Base-by-base conservation (phyloP, 371 early-diverging fungal genomes). In the Coemansia sp. region DNA sequence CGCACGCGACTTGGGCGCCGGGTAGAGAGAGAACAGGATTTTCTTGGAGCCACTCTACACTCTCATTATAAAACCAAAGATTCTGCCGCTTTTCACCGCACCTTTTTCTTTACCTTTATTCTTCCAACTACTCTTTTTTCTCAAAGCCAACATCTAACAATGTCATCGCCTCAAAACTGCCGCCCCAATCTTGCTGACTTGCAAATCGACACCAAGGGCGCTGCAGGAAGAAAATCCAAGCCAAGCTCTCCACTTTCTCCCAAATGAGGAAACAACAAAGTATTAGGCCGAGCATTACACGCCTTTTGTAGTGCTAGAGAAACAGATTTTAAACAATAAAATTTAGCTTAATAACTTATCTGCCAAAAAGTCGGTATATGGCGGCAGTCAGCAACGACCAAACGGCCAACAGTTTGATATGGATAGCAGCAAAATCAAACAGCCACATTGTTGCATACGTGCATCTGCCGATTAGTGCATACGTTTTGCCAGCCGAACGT, bases 391-490 rank as follows among this genome's bases (percentile, higher is more conserved):
- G 1, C 39, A 75, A 31, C 18, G 76, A 67, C 71, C 71, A 71
- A 10, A 18, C 64, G 1, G 61, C 72, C 5, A 67, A 24, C 13
- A 65, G 6, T 26, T 16, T 52, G 4, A 75, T 57, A 10, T 75
- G 76, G 11, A 61, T 5, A 0, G 59, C 61, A 0, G 64, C 48
- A 22, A 61, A 29, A 26, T 67, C 76, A 58, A 62, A 72, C 34
- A 68, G 61, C 65, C 76, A 61, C 65, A 72, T 61, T 22, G 55
- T 58, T 34, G 52, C 31, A 21, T 55, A 68, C 4, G 62, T 42
- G 50, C 51, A 71, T 6, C 51, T 26, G 14, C 76, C 76, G 13
- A 76, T 72, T 16, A 68, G 39, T 22, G 76, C 68, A 21, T 18
- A 61, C 0, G 52, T 61, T 22, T 65, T 61, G 11, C 76, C 76